These are phyloP conservation scores for Uronychia binucleata DNA, from an alignment of 73 alveolate species.

Conservation along the genomic window DNA sequence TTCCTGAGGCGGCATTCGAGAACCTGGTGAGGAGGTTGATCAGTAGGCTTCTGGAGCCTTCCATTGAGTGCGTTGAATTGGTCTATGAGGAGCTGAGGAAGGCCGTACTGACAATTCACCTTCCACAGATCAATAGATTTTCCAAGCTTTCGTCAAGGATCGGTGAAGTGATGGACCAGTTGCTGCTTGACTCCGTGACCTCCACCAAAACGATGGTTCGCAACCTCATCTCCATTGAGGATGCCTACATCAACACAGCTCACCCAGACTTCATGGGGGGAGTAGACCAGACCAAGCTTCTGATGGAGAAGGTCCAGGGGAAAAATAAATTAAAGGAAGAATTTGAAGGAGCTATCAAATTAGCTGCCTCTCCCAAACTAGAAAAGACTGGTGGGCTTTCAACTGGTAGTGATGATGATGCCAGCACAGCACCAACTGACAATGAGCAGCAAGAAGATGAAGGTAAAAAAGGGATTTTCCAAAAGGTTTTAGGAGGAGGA, in stretches of 20 bases:
- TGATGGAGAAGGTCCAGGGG: no score
- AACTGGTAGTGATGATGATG: no score
- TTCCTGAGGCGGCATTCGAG: conserved; percentile 95
- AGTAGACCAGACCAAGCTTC: no score
- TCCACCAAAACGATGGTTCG: conserved; percentile 67
- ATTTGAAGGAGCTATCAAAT: no score
- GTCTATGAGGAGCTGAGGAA: conserved; percentile 82
- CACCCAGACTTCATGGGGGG: conserved; percentile 89
- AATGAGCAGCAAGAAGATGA: no score
- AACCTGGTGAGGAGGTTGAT: conserved; percentile 81
- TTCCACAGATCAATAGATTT: conserved; percentile 77
- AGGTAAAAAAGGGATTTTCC: no score
- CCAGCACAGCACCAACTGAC: no score
- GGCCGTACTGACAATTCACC: conserved; percentile 57
- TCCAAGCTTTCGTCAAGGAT: conserved; percentile 48
- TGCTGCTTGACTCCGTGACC: conserved; percentile 46
- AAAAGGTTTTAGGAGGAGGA: no score
- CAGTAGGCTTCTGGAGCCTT: conserved; percentile 78
- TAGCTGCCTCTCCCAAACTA: no score
- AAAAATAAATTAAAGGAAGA: no score
- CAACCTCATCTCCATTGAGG: conserved; percentile 63
- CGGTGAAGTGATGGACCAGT: conserved; percentile 49
- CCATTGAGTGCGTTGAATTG: conserved; percentile 67
- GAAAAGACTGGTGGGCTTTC: no score
- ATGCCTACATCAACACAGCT: conserved; percentile 73